Base-by-base conservation (phyloP, 202 grass and related monocot genomes). In the Elaeis oleifera region DNA sequence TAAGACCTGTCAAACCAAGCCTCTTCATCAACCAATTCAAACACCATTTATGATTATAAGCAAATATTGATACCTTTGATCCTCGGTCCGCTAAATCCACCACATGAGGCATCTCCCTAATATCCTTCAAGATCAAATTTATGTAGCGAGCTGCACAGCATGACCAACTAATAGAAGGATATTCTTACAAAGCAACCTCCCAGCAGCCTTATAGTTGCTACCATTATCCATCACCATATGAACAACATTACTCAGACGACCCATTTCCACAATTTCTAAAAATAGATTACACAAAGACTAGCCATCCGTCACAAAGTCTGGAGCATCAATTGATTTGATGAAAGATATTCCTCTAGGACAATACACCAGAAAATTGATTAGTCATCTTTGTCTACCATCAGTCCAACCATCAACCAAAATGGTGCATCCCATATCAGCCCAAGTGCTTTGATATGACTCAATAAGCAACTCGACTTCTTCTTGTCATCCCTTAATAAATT, bases 241-340 rank as follows among this genome's bases (percentile, higher is more conserved):
- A 62, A 67, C 32, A 50, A 67, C 13, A 58, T 67, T 67, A 17
- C 65, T 53, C 11, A 16, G 20, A 15, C 62, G 36, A 0, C 53
- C 39, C 58, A 65, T 53, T 25, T 39, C 49, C 17, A 53, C 23
- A 50, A 53, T 36, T 51, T 60, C 39, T 49, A 50, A 31, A 67
- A 75, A 75, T 31, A 31, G 28, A 31, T 31, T 31, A 31, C 5
- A 31, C 28, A 31, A 31, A 31, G 5, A 6, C 20, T 58, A 13
- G 16, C 58, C 63, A 39, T 65, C 58, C 52, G 52, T 79, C 4
- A 14, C 23, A 58, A 79, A 28, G 29, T 53, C 51, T 13, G 14
- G 67, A 23, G 31, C 62, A 73, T 79, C 60, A 73, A 73, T 29
- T 18, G 69, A 73, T 67, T 67, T 79, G 0, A 73, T 16, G 36